phyloP scores from a whole-genome alignment of 257 asterid species.

The Forsythia suspensa region DNA sequence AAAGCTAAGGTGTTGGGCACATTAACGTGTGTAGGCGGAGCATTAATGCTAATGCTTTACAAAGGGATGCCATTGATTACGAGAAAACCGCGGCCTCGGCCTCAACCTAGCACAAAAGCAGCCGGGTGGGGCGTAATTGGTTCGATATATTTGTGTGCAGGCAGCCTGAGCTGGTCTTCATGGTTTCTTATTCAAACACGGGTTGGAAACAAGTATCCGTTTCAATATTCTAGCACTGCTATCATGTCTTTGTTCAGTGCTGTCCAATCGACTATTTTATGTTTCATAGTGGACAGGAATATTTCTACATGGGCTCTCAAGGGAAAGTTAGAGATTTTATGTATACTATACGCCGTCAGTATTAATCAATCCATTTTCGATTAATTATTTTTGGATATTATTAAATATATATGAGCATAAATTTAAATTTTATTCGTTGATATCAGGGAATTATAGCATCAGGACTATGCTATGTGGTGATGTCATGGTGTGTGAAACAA shows the following conservation, averaged over 20 bases:
- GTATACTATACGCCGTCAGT: conserved; percentile 56
- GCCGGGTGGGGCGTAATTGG: conserved; percentile 43
- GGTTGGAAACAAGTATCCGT: conserved; percentile 57
- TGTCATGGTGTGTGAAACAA: conserved; percentile 76
- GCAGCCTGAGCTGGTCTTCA: conserved; percentile 63
- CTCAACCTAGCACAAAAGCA: conserved; percentile 20
- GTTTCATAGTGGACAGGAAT: conserved; percentile 43
- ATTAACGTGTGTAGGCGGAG: conserved; percentile 50
- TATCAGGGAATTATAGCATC: conserved; percentile 72
- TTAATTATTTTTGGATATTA: neutral
- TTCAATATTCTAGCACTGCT: conserved; percentile 65
- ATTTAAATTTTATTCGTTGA: neutral
- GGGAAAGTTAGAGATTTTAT: conserved; percentile 51
- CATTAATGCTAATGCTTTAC: conserved; percentile 51
- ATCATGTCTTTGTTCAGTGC: conserved; percentile 68
- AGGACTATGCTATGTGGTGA: conserved; percentile 57
- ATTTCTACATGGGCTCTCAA: conserved; percentile 52
- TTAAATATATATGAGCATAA: neutral
- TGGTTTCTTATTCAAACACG: conserved; percentile 74
- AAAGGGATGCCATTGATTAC: conserved; percentile 46
- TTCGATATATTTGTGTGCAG: conserved; percentile 50
- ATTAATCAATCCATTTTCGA: neutral
- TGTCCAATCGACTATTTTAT: conserved; percentile 50
- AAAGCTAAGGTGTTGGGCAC: conserved; percentile 66
- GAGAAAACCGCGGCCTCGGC: neutral